Evolutionary conservation across 176 grass and related monocot species (phyloP).

Genomic region (Alloteropsis semialata): DNA sequence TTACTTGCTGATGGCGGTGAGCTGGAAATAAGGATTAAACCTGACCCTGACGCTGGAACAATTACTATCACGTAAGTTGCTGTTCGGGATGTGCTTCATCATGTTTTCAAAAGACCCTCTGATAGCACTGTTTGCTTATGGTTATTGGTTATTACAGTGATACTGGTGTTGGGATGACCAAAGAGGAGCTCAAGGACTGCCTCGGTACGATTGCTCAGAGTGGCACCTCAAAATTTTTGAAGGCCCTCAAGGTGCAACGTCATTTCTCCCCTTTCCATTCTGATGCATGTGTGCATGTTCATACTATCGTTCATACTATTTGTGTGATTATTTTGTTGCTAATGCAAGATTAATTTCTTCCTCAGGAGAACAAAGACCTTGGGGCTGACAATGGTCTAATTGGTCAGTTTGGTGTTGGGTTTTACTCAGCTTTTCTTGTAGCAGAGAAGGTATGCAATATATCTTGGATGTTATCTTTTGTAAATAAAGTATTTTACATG

Average conservation of each 20-base stretch:
- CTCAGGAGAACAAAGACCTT: conserved; percentile 82
- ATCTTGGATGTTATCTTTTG: not conserved
- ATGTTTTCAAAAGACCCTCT: not conserved
- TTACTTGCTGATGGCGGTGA: conserved; percentile 62
- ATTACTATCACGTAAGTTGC: conserved; percentile 67
- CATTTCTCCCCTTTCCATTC: not conserved
- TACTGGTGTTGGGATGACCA: conserved; percentile 96
- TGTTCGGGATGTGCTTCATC: not conserved
- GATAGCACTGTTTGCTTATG: not conserved
- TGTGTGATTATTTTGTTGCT: not conserved
- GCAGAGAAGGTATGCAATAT: conserved; percentile 52
- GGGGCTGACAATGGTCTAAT: conserved; percentile 76
- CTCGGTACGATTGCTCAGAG: conserved; percentile 97
- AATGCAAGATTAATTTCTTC: conserved; percentile 10
- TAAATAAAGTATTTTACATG: not conserved
- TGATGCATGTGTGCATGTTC: not conserved
- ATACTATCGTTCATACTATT: not conserved
- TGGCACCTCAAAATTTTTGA: conserved; percentile 92
- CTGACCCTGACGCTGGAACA: conserved; percentile 74
- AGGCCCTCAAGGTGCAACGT: conserved; percentile 61
- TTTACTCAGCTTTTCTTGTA: conserved; percentile 91
- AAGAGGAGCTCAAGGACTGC: conserved; percentile 95
- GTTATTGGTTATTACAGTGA: conserved; percentile 41
- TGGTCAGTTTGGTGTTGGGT: conserved; percentile 91
- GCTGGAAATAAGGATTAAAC: conserved; percentile 78